Conservation (phyloP, 352 stramenopile genomes). For the Phytophthora crassamura region DNA sequence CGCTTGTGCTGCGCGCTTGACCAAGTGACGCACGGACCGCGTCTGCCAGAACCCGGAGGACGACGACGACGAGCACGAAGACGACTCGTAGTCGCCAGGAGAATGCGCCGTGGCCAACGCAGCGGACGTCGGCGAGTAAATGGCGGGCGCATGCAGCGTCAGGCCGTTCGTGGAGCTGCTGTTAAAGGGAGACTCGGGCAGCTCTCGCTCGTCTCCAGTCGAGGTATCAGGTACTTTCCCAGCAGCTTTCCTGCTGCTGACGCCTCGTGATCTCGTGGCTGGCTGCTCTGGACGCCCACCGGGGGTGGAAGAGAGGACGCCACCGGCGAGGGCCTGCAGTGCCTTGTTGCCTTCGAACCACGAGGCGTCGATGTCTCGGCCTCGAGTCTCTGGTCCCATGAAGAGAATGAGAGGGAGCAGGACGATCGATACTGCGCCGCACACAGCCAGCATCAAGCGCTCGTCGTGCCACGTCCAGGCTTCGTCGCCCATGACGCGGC, state of each 20-base stretch:
- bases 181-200: conserved; percentile 20
- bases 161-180: conserved; percentile 5
- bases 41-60: conserved; percentile 39
- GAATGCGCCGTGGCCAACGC: conserved; percentile 15
- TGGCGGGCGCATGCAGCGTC: conserved; percentile 1
- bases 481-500: conserved; percentile 28
- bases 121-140: conserved; percentile 23
- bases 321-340: conserved; percentile 9
- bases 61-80: conserved; percentile 29
- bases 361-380: conserved; percentile 46
- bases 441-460: conserved; percentile 29
- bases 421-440: conserved; percentile 21
- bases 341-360: conserved; percentile 35
- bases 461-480: conserved; percentile 40
- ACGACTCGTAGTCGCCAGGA: conserved; percentile 14
- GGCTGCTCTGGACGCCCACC: conserved; percentile 8
- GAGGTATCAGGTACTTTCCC: conserved; percentile 12
- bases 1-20: conserved; percentile 24
- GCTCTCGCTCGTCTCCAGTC: conserved; percentile 1
- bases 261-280: conserved; percentile 8
- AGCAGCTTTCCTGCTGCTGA: conserved; percentile 7
- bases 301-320: conserved; percentile 14
- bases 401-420: conserved; percentile 38
- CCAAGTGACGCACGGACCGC: conserved; percentile 33
- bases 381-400: conserved; percentile 43